Percentiles rank a stretch among this genome's conserved stretches.
Conservation (phyloP, 2,329 filamentous ascomycete species). For the Fusarium torreyae region DNA sequence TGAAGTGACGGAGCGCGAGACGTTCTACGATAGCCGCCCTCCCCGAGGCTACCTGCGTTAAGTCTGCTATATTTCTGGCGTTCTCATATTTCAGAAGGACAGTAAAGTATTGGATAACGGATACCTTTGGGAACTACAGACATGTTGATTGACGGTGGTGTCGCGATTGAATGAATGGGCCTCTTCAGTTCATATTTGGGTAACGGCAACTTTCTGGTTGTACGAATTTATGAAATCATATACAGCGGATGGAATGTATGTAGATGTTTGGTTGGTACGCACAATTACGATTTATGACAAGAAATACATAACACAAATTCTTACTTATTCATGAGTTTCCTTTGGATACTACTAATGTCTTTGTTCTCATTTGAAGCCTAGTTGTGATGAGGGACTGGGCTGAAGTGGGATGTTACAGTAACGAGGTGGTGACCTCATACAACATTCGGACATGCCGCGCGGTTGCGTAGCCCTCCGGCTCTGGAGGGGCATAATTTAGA, state of each 20-base stretch:
- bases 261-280: conserved; percentile 39
- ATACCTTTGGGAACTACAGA: conserved; percentile 38
- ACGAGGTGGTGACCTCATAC: conserved; percentile 34
- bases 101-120: conserved; percentile 31
- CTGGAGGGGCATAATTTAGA: conserved; percentile 12
- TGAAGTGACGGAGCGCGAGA: conserved; percentile 78
- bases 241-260: conserved; percentile 40
- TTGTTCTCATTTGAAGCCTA: background rate
- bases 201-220: conserved; percentile 26
- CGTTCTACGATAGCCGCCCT: conserved; percentile 71
- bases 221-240: conserved; percentile 45
- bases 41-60: conserved; percentile 50
- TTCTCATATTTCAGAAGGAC: conserved; percentile 32
- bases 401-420: background rate
- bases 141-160: conserved; percentile 21
- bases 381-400: conserved; percentile 11
- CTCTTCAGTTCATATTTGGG: conserved; percentile 31
- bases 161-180: conserved; percentile 10
- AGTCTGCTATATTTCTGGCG: conserved; percentile 36
- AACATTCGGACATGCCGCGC: conserved; percentile 13
- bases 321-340: background rate
- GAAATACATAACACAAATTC: conserved; percentile 28
- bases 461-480: conserved; percentile 4
- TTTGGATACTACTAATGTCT: background rate
- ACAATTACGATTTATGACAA: conserved; percentile 43